A percentile compares a stretch with the other conserved stretches of the same genome.
These are phyloP conservation scores for Plenodomus tracheiphilus DNA, from an alignment of 2,329 filamentous ascomycete genomes.

Conservation along the genomic window DNA sequence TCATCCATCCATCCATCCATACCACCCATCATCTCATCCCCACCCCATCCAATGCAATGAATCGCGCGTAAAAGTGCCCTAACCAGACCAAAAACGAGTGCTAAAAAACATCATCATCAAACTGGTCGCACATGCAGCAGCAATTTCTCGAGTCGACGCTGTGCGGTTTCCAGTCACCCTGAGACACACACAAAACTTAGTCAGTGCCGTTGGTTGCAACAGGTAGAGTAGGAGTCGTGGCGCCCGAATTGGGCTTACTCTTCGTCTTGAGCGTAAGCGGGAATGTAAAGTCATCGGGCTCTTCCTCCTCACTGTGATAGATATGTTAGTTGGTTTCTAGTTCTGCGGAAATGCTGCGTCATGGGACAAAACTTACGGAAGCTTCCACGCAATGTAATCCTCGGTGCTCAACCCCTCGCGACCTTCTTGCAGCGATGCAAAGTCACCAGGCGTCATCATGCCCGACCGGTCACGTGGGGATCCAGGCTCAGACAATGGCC, in stretches of 20 bases:
- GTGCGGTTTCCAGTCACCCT: constrained; percentile 4
- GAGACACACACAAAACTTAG: constrained; percentile 4
- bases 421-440: constrained; percentile 93
- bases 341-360: background rate
- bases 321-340: constrained; percentile 30
- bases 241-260: constrained; percentile 40
- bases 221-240: constrained; percentile 32
- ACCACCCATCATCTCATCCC: background rate
- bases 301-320: constrained; percentile 72
- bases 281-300: constrained; percentile 76
- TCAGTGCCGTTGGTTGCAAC: constrained; percentile 34
- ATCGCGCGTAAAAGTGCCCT: background rate
- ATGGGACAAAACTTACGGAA: constrained; percentile 79
- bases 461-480: constrained; percentile 87
- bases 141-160: background rate
- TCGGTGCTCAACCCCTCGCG: constrained; percentile 92
- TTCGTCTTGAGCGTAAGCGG: constrained; percentile 66
- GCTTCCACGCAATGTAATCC: constrained; percentile 97
- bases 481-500: constrained; percentile 90
- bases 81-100: background rate
- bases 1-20: background rate
- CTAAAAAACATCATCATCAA: background rate
- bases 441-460: constrained; percentile 99
- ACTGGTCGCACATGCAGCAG: background rate
- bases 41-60: background rate